These are phyloP conservation scores for Tuber microsphaerosporum DNA, from an alignment of 495 filamentous ascomycete genomes.

Conservation along the genomic window DNA sequence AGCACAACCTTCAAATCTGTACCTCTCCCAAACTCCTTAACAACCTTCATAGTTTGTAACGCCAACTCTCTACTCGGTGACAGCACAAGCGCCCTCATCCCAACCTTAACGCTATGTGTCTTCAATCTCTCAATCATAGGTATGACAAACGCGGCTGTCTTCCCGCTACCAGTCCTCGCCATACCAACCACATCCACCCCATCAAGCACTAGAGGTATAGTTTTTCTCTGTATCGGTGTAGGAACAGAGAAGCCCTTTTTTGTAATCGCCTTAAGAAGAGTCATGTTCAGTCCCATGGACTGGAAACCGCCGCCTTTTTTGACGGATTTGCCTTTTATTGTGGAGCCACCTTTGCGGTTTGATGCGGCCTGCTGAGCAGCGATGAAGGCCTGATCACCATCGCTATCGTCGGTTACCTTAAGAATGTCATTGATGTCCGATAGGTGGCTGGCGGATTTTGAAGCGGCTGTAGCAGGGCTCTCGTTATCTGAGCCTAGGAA, in stretches of 20 bases:
- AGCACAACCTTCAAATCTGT: slow-evolving; percentile 83
- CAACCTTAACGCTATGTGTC: slow-evolving; percentile 76
- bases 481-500: slow-evolving; percentile 44
- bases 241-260: slow-evolving; percentile 91
- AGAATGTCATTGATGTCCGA: slow-evolving; percentile 30
- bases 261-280: slow-evolving; percentile 78
- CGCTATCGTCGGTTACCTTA: slow-evolving; percentile 50
- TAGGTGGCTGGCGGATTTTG: not conserved
- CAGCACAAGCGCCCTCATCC: slow-evolving; percentile 74
- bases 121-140: slow-evolving; percentile 94
- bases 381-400: slow-evolving; percentile 80
- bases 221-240: slow-evolving; percentile 94
- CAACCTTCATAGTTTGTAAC: slow-evolving; percentile 88
- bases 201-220: slow-evolving; percentile 83
- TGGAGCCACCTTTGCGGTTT: slow-evolving; percentile 67
- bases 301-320: slow-evolving; percentile 91
- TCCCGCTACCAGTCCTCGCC: slow-evolving; percentile 93
- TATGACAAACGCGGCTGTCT: slow-evolving; percentile 95
- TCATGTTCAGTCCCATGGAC: slow-evolving; percentile 81
- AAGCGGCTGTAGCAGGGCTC: slow-evolving; percentile 12
- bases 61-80: slow-evolving; percentile 90
- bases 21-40: slow-evolving; percentile 84
- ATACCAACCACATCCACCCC: slow-evolving; percentile 91
- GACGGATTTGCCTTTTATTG: slow-evolving; percentile 72
- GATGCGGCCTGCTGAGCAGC: slow-evolving; percentile 72